Conservation (phyloP, 441 rosid species). For the Brassica hybrid region DNA sequence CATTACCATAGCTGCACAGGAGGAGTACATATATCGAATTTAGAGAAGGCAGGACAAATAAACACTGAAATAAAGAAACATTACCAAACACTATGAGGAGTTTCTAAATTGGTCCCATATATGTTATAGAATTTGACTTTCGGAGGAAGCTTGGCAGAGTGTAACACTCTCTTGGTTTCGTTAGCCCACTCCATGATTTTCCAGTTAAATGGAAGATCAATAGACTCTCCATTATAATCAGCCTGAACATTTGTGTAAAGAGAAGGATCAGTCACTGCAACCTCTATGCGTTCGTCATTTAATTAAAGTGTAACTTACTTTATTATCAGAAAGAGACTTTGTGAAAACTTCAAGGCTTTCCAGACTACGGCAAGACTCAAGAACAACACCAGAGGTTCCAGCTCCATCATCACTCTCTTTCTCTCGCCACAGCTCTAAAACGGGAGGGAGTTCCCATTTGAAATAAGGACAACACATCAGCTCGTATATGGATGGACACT, state of each 20-base stretch:
- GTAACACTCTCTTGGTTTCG: conserved; percentile 60
- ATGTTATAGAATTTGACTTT: conserved; percentile 91
- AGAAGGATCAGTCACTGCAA: conserved; percentile 17
- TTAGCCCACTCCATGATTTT: conserved; percentile 89
- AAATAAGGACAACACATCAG: conserved; percentile 82
- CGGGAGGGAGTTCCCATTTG: conserved; percentile 73
- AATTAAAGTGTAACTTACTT: too few species aligned
- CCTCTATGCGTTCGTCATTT: too few species aligned
- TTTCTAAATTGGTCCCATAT: conserved; percentile 78
- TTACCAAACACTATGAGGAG: conserved; percentile 95
- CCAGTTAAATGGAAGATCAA: conserved; percentile 83
- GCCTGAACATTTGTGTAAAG: conserved; percentile 50
- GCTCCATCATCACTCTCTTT: conserved; percentile 49
- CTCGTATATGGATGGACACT: conserved; percentile 94
- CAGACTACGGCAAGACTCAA: conserved; percentile 67
- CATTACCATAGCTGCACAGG: conserved; percentile 82
- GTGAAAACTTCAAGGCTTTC: conserved; percentile 66
- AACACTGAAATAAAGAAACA: conserved; percentile 34
- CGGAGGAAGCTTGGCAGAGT: conserved; percentile 75
- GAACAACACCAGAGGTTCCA: conserved; percentile 54
- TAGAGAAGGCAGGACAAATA: conserved; percentile 16
- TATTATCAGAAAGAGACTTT: conserved; percentile 74
- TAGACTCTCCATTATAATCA: conserved; percentile 60
- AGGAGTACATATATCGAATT: conserved; percentile 24
- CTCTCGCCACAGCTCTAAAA: conserved; percentile 83